Evolutionary conservation across 179 eudicot genomes (phyloP).

Genomic region (Beta macrorhiza): DNA sequence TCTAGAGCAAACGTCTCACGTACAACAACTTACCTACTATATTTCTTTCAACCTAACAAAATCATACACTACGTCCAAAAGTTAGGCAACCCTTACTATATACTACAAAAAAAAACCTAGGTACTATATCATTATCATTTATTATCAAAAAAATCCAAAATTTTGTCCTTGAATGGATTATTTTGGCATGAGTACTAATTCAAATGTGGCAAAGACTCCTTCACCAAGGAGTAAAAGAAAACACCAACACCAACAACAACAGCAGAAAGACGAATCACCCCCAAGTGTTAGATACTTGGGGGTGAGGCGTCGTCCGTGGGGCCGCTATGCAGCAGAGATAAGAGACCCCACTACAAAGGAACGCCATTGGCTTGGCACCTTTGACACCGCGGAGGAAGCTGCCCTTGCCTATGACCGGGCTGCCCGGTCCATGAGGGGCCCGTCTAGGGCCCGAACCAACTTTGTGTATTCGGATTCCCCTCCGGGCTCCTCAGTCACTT

Average conservation of each 20-base stretch:
- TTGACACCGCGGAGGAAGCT: conserved; percentile 59
- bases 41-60: conserved; percentile 5
- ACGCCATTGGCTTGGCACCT: conserved; percentile 58
- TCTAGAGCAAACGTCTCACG: background rate
- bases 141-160: background rate
- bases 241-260: conserved; percentile 22
- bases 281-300: conserved; percentile 37
- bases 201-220: conserved; percentile 26
- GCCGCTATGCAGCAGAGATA: conserved; percentile 54
- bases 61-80: conserved; percentile 2
- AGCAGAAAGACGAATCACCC: conserved; percentile 24
- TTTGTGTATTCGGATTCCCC: conserved; percentile 60
- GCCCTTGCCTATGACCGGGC: conserved; percentile 56
- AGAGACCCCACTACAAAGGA: conserved; percentile 58
- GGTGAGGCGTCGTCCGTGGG: conserved; percentile 52
- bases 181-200: conserved; percentile 9
- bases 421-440: conserved; percentile 60
- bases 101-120: background rate
- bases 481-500: conserved; percentile 53
- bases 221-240: conserved; percentile 39
- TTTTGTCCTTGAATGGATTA: conserved; percentile 16
- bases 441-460: conserved; percentile 53
- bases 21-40: conserved; percentile 16
- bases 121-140: too few species aligned
- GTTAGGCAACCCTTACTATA: conserved; percentile 7